These are phyloP conservation scores for Tetrahymena borealis DNA, from an alignment of 73 alveolate genomes.

Conservation along the genomic window DNA sequence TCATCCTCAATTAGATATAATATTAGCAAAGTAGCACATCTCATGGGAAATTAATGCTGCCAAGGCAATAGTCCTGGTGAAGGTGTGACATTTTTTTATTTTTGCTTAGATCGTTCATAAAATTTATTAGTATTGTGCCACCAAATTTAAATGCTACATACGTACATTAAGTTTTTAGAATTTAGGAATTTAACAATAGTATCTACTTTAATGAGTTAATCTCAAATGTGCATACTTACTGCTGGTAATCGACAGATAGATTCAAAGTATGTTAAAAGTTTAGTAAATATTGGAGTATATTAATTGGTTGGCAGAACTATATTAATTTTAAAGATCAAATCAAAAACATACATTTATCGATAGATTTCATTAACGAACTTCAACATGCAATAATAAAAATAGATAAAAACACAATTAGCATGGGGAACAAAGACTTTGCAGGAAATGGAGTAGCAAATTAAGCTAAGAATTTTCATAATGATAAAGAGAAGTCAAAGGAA, in stretches of 20 bases:
- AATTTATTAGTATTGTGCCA: not conserved
- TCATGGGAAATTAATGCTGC: not conserved
- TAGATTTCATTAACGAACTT: not conserved
- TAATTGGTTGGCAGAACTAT: too few species aligned
- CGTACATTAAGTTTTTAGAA: too few species aligned
- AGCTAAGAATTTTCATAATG: not conserved
- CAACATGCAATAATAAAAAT: not conserved
- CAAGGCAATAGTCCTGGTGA: conserved; percentile 1
- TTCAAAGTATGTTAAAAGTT: too few species aligned
- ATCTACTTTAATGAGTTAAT: too few species aligned
- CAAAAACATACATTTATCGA: too few species aligned
- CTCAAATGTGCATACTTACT: too few species aligned
- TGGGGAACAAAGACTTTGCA: not conserved
- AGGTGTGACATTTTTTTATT: not conserved
- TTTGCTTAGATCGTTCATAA: not conserved
- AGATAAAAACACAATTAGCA: not conserved
- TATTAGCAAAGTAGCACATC: not conserved
- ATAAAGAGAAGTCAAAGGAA: not conserved
- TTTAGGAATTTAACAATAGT: too few species aligned
- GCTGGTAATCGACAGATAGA: too few species aligned
- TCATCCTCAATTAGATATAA: not conserved
- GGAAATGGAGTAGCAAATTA: not conserved
- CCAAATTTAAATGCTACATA: not conserved
- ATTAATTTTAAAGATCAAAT: too few species aligned
- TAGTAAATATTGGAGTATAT: too few species aligned